Conservation (phyloP, 2,329 filamentous ascomycete species). For the Eutypella sp. region DNA sequence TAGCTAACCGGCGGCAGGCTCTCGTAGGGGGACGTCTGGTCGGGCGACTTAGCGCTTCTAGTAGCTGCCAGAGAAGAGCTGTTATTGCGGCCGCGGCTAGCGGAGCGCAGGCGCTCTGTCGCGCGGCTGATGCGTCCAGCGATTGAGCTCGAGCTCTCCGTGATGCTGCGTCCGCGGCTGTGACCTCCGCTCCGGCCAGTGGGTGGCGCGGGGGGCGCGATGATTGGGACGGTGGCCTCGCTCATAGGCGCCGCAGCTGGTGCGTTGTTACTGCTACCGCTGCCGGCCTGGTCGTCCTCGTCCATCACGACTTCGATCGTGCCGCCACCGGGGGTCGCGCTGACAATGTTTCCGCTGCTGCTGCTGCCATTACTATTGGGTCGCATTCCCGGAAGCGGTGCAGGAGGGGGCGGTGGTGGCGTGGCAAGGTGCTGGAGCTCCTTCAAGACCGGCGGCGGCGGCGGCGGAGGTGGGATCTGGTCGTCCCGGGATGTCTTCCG, state of each 20-base stretch:
- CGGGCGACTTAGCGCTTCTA: constrained; percentile 34
- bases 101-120: constrained; percentile 56
- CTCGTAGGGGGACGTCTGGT: constrained; percentile 32
- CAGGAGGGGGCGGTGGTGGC: constrained; percentile 58
- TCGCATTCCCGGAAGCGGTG: constrained; percentile 44
- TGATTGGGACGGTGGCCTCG: constrained; percentile 40
- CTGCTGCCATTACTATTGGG: constrained; percentile 20
- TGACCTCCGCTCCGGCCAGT: constrained; percentile 40
- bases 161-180: constrained; percentile 52
- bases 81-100: constrained; percentile 43
- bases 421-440: constrained; percentile 58
- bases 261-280: constrained; percentile 7
- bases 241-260: constrained; percentile 31
- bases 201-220: constrained; percentile 41
- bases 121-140: constrained; percentile 51
- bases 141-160: constrained; percentile 45
- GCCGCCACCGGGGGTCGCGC: constrained; percentile 41
- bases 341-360: constrained; percentile 24
- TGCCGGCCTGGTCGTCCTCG: constrained; percentile 44
- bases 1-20: constrained; percentile 29
- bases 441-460: constrained; percentile 52
- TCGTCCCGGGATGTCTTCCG: constrained; percentile 47
- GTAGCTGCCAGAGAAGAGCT: constrained; percentile 27
- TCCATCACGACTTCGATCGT: constrained; percentile 66
- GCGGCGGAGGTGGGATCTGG: constrained; percentile 46